Base-by-base conservation (phyloP, 73 alveolate genomes). In the Uronychia binucleata region DNA sequence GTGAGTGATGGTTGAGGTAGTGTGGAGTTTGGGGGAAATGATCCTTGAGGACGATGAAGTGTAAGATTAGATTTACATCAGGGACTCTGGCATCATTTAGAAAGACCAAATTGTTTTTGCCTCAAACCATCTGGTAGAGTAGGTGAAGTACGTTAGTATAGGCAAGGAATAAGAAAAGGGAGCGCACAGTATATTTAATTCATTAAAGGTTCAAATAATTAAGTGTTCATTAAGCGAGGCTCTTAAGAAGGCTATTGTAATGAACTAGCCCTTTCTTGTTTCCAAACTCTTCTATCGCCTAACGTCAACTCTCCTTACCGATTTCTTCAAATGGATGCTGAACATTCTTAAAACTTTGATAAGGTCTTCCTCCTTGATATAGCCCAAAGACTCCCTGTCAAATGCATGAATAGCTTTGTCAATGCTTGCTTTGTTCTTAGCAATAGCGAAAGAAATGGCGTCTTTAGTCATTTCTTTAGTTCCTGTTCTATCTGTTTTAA, bases 391-490 rank as follows among this genome's bases (percentile, higher is more conserved):
- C 29, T 67, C 78, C 26, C 78, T 67, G 32, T 67, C 78, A 26
- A 67, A 67, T 26, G 34, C 14, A 5, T 67, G 34, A 13, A 26
- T 5, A 26, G 32, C 78, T 67, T 67, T 67, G 29, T 67, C 30
- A 13, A 67, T 5, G 34, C 26, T 67, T 26, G 78, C 5, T 67
- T 30, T 67, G 26, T 67, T 67, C 26, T 67, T 67, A 28, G 8
- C 26, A 5, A 67, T 5, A 26, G 78, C 29, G 30, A 13, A 67
- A 13, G 29, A 1, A 67, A 67, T 28, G 14, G 78, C 78, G 1
- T 67, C 78, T 67, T 28, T 28, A 67, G 78, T 67, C 32, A 28
- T 67, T 67, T 67, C 78, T 67, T 67, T 67, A 13, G n/a, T 46
- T 46, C 67, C 67, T 5, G 19, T 46, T 46, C 67, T 46, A 46